Percentiles rank a stretch among this genome's conserved stretches.
phyloP scores from a whole-genome alignment of 768 basidiomycete genomes.

The Hemileccinum rubropunctum region DNA sequence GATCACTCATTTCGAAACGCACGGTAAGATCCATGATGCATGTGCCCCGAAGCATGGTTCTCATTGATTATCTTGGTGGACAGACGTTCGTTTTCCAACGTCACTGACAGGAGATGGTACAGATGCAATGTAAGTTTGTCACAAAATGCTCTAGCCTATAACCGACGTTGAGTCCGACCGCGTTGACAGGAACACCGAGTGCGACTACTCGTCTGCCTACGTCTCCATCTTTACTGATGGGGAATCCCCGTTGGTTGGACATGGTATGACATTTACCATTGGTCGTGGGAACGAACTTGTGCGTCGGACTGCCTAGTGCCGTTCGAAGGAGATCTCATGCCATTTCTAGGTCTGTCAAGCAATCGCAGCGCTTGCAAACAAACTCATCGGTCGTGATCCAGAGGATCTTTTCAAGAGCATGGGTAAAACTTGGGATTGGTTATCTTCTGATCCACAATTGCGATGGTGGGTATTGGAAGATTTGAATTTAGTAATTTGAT shows the following conservation, averaged over 20 bases:
- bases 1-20: conserved; percentile 57
- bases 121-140: conserved; percentile 73
- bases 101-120: conserved; percentile 89
- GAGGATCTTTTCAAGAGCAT: conserved; percentile 85
- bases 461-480: conserved; percentile 57
- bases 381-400: conserved; percentile 79
- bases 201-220: conserved; percentile 95
- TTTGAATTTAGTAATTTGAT: not conserved
- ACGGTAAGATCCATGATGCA: conserved; percentile 40
- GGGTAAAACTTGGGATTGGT: conserved; percentile 87
- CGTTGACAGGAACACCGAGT: conserved; percentile 80
- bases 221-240: conserved; percentile 69
- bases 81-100: conserved; percentile 92
- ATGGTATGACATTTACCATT: conserved; percentile 94
- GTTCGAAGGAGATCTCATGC: not conserved
- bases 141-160: not conserved
- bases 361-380: conserved; percentile 73
- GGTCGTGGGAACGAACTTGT: conserved; percentile 95
- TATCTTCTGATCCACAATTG: conserved; percentile 86
- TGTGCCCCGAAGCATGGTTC: not conserved
- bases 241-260: conserved; percentile 69
- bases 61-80: not conserved
- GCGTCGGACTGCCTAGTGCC: conserved; percentile 6
- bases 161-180: not conserved
- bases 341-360: conserved; percentile 68